Evolutionary conservation across 345 rosid genomes (phyloP).

Genomic region (Camelina laxa): DNA sequence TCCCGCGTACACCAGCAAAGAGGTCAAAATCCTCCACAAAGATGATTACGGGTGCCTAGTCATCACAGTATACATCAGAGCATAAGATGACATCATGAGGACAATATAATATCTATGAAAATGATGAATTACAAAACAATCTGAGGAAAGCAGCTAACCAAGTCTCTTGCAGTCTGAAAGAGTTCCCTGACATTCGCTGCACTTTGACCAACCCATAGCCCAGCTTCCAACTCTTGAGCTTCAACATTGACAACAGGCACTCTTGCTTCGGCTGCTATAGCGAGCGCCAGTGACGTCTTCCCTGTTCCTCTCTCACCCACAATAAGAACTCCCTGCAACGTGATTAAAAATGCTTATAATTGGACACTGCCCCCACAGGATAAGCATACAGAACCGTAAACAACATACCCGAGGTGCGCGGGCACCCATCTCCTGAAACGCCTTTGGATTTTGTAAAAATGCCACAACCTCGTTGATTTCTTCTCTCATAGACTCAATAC

Average conservation of each 20-base stretch:
- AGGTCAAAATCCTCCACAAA: slow-evolving; percentile 98
- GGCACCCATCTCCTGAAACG: slow-evolving; percentile 96
- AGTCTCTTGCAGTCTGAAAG: slow-evolving; percentile 94
- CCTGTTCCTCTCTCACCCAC: slow-evolving; percentile 98
- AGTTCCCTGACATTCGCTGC: slow-evolving; percentile 97
- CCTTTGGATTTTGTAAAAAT: slow-evolving; percentile 87
- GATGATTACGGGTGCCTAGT: slow-evolving; percentile 93
- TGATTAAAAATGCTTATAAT: slow-evolving; percentile 19
- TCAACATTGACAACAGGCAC: slow-evolving; percentile 88
- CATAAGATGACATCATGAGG: slow-evolving; percentile 31
- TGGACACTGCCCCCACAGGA: slow-evolving; percentile 15
- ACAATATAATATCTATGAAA: slow-evolving; percentile 20
- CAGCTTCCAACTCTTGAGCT: slow-evolving; percentile 97
- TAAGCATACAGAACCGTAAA: slow-evolving; percentile 19
- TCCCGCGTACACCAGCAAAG: slow-evolving; percentile 98
- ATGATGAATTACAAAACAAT: slow-evolving; percentile 30
- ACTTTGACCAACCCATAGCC: slow-evolving; percentile 98
- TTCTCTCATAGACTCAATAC: slow-evolving; percentile 95
- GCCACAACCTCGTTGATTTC: slow-evolving; percentile 97
- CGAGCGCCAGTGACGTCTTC: slow-evolving; percentile 88
- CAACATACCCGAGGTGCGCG: slow-evolving; percentile 86
- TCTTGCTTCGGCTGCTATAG: slow-evolving; percentile 96
- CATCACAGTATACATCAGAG: slow-evolving; percentile 40
- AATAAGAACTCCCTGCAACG: slow-evolving; percentile 93
- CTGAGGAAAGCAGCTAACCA: slow-evolving; percentile 56